Base-by-base conservation (phyloP, 2,329 filamentous ascomycete species). In the Ascomycota sp. region DNA sequence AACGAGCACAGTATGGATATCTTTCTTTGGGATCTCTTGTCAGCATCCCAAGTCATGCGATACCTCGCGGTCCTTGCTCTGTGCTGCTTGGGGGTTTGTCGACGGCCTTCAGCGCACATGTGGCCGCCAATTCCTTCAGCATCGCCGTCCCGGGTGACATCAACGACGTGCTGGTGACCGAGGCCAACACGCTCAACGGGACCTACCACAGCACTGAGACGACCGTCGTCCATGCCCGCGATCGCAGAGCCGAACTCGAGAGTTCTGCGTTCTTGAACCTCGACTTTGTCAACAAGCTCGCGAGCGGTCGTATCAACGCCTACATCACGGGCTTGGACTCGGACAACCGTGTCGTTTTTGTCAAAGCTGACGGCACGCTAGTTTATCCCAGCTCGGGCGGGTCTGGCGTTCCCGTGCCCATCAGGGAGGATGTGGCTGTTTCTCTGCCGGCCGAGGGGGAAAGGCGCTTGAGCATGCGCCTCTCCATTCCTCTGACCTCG, bases 241-340 rank as follows among this genome's bases (percentile, higher is more conserved):
- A n/a, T 33, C n/a, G 7, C 30, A 7, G 23, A 12, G 8, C 17
- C 7, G 13, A 33, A 10, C 22, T 39, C 10, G 27, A 34, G 4
- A 8, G 12, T 5, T 6, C 2, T 10, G 28, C 34, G 2, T 21
- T 34, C 3, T 32, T 55, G 7, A 42, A 43, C 0, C 20, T 55
- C 2, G 35, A 46, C 22, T 38, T 64, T 6, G 45, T 58, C 36
- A 63, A 63, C 41, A 61, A 60, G 36, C 50, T 58, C 25, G 36
- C 37, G 9, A 45, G 44, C 4, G 50, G 47, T 4, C 35, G 40
- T 0, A 40, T 63, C 34, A 57, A 55, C 29, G 55, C 55, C 0
- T 65, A 64, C 35, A 44, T 65, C 23, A 53, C 53, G 11, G 61
- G 59, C 4, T 39, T 57, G 3, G 57, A 63, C 38, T 39, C 42